Evolutionary conservation across 2,329 filamentous ascomycete species (phyloP).

Genomic region (Curvularia spicifera): DNA sequence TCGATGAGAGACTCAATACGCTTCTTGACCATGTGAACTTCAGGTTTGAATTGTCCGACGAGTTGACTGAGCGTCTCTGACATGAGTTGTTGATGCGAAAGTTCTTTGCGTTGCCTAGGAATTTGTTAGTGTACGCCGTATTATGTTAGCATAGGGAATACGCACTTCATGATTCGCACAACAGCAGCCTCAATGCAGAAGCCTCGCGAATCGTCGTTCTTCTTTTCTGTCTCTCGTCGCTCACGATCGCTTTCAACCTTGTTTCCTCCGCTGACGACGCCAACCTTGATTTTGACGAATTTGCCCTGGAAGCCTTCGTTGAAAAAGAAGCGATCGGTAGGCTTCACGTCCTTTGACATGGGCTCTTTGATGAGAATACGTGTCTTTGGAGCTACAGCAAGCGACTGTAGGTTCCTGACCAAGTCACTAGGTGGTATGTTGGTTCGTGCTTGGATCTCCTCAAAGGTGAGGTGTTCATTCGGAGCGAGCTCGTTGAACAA

Average conservation of each 20-base stretch:
- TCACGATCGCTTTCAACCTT: constrained; percentile 79
- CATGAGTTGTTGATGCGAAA: constrained; percentile 72
- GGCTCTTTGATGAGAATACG: constrained; percentile 82
- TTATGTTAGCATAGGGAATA: constrained; percentile 25
- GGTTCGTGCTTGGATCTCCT: constrained; percentile 83
- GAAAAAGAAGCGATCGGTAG: constrained; percentile 79
- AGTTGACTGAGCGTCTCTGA: constrained; percentile 76
- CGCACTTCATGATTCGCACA: constrained; percentile 85
- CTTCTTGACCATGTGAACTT: constrained; percentile 78
- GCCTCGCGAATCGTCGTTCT: constrained; percentile 73
- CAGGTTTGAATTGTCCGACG: constrained; percentile 72
- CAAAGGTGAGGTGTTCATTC: constrained; percentile 62
- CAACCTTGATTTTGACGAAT: constrained; percentile 86
- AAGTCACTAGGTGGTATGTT: constrained; percentile 79
- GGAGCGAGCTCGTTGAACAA: constrained; percentile 81
- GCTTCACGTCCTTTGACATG: constrained; percentile 75
- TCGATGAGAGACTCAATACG: constrained; percentile 79
- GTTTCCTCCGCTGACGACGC: constrained; percentile 78
- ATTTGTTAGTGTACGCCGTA: constrained; percentile 22
- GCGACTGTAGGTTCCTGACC: constrained; percentile 76
- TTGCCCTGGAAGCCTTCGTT: constrained; percentile 83
- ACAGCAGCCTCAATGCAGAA: constrained; percentile 78
- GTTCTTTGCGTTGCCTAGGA: constrained; percentile 72
- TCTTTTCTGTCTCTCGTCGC: constrained; percentile 73
- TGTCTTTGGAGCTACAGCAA: constrained; percentile 84